A percentile compares a stretch with the other conserved stretches of the same genome.
Evolutionary conservation across 140 eudicot genomes (phyloP).

Genomic region (Stevia rebaudiana): DNA sequence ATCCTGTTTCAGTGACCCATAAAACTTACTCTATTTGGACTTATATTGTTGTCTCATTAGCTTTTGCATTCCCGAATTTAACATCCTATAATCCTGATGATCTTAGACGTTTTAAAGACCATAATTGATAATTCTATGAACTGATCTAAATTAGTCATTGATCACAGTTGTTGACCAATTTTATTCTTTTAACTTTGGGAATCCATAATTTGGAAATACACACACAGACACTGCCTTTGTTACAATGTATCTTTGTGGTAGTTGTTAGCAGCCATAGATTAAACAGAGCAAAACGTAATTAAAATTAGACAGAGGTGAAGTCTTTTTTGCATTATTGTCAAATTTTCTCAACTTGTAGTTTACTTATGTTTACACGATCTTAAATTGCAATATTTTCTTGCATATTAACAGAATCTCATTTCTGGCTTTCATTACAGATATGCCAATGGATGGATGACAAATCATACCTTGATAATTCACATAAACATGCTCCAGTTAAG

Average conservation of each 20-base stretch:
- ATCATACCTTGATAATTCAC: conserved; percentile 25
- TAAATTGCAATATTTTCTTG: background rate
- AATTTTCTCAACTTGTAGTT: no score
- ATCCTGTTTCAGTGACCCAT: no score
- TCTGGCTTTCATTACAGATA: conserved; percentile 31
- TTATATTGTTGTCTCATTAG: no score
- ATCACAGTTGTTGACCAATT: background rate
- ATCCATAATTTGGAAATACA: background rate
- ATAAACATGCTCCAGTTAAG: conserved; percentile 33
- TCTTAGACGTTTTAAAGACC: background rate
- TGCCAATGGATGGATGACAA: conserved; percentile 53
- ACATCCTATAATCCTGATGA: background rate
- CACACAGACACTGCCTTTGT: background rate
- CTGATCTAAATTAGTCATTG: background rate
- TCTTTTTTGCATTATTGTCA: background rate
- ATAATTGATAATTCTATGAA: background rate
- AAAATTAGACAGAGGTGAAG: background rate
- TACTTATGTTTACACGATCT: no score
- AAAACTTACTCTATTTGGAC: no score
- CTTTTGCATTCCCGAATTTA: no score
- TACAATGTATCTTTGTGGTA: background rate
- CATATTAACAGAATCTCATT: background rate
- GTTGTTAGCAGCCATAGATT: background rate
- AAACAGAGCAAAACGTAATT: background rate
- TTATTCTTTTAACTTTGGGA: background rate